A percentile compares a stretch with the other conserved stretches of the same genome.
These are phyloP conservation scores for Ascochyta koolunga DNA, from an alignment of 2,329 filamentous ascomycete species.

Conservation along the genomic window DNA sequence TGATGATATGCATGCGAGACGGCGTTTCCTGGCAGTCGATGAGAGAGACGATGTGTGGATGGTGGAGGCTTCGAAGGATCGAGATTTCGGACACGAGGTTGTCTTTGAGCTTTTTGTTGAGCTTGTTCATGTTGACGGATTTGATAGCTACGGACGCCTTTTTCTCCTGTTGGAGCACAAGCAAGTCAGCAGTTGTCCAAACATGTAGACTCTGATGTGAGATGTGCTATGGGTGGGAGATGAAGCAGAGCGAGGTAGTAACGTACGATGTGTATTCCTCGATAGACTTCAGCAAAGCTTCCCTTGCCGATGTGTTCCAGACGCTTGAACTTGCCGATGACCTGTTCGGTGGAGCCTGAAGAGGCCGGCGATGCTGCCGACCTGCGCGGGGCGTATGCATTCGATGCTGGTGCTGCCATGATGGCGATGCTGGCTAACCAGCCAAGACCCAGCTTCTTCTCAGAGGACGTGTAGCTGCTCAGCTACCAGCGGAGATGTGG, in stretches of 20 bases:
- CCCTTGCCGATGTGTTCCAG: slow-evolving; percentile 93
- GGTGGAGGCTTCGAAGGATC: slow-evolving; percentile 90
- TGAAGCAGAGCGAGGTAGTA: not conserved
- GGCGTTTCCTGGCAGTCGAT: slow-evolving; percentile 90
- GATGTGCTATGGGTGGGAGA: not conserved
- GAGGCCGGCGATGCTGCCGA: slow-evolving; percentile 46
- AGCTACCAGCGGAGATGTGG: slow-evolving; percentile 48
- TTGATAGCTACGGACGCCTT: slow-evolving; percentile 92
- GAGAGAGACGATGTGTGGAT: slow-evolving; percentile 95
- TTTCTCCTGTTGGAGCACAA: slow-evolving; percentile 63
- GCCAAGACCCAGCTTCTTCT: slow-evolving; percentile 27
- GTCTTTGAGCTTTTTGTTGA: slow-evolving; percentile 95
- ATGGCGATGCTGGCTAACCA: slow-evolving; percentile 40
- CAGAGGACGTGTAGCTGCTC: slow-evolving; percentile 11
- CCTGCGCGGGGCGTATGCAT: slow-evolving; percentile 43
- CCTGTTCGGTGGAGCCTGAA: slow-evolving; percentile 36
- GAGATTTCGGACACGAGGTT: slow-evolving; percentile 95
- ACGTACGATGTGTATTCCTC: slow-evolving; percentile 81
- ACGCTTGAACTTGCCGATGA: slow-evolving; percentile 78
- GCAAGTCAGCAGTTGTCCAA: not conserved
- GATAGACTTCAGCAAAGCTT: slow-evolving; percentile 95
- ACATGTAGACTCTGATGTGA: not conserved
- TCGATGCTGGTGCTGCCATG: slow-evolving; percentile 43
- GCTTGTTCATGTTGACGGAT: slow-evolving; percentile 85
- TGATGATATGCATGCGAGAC: slow-evolving; percentile 92